Base-by-base conservation (phyloP, 352 stramenopile species). In the Blastocystis hominis region DNA sequence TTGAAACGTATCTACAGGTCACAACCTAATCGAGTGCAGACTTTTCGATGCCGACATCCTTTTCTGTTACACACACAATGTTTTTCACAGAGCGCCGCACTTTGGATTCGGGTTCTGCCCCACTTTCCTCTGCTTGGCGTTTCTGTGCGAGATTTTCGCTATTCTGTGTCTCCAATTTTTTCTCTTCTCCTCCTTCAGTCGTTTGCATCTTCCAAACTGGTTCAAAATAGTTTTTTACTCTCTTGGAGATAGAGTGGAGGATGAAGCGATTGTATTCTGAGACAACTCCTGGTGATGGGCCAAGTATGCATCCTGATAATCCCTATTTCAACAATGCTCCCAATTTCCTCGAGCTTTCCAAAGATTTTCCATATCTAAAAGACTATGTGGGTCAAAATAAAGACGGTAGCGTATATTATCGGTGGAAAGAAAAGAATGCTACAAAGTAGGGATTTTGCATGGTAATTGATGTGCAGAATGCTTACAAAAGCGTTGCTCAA, bases 401-500 rank as follows among this genome's bases (percentile, higher is more conserved):
- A 0, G 61, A 75, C 46, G 38, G 38, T 77, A 86, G 24, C 10
- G 59, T 76, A 3, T 86, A 54, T 24, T 76, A 54, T n/a, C 56
- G 77, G 40, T 86, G 76, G 76, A 44, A 20, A 0, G 56, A 86
- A 40, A 54, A 54, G 13, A 76, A 86, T 86, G 46, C 76, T 13
- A 61, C 38, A 30, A 63, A 61, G 59, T 72, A 20, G 34, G 24
- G n/a, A 3, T 36, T 2, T 9, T 44, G 5, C 6, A 13, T 30
- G 3, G 7, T 15, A 30, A 17, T 15, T 34, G 9, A 62, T 62
- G 20, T n/a, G 20, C 63, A 80, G 70, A 80, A 64, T 36, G 38
- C 55, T 86, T 4, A 86, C 76, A 24, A 86, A 86, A 70, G 76
- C 68, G 6, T 44, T 86, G 5, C 42, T 86, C 24, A 72, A 86